A percentile compares a stretch with the other conserved stretches of the same genome.
These are phyloP conservation scores for Kazachstania martiniae DNA, from an alignment of 805 yeast species.

Conservation along the genomic window DNA sequence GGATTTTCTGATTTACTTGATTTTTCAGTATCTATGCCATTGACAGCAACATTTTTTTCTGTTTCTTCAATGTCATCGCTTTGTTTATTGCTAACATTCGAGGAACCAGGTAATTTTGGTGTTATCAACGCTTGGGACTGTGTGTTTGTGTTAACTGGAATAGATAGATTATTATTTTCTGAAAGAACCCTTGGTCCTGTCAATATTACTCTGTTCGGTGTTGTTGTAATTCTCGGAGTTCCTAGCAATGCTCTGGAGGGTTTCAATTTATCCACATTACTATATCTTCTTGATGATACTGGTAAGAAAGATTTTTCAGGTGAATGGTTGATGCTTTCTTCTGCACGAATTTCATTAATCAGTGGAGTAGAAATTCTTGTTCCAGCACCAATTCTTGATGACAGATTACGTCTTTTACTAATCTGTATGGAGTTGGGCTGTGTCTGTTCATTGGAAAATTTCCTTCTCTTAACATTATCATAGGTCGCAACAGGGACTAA, in stretches of 20 bases:
- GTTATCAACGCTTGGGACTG: too few species aligned
- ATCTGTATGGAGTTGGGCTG: neutral
- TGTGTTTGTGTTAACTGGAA: neutral
- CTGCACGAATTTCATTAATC: conserved; percentile 28
- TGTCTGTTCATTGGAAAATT: too few species aligned
- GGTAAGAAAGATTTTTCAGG: conserved; percentile 24
- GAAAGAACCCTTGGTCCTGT: conserved; percentile 10
- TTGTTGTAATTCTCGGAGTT: conserved; percentile 19
- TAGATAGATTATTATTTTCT: conserved; percentile 4
- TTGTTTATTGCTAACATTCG: too few species aligned
- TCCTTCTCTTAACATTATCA: conserved; percentile 10
- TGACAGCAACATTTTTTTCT: too few species aligned
- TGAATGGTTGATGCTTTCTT: conserved; percentile 14
- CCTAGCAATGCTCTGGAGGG: conserved; percentile 21
- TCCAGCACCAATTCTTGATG: conserved; percentile 1
- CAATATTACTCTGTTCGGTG: conserved; percentile 15
- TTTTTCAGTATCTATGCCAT: too few species aligned
- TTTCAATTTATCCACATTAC: conserved; percentile 25
- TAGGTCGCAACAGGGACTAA: conserved; percentile 15
- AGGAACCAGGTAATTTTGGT: too few species aligned
- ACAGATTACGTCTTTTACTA: neutral
- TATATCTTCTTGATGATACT: too few species aligned
- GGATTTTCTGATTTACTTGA: too few species aligned
- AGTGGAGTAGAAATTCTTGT: conserved; percentile 28
- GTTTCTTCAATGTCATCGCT: too few species aligned